Percentiles rank a stretch among this genome's conserved stretches.
These are phyloP conservation scores for Penicillium expansum DNA, from an alignment of 2,329 filamentous ascomycete species.

Conservation along the genomic window DNA sequence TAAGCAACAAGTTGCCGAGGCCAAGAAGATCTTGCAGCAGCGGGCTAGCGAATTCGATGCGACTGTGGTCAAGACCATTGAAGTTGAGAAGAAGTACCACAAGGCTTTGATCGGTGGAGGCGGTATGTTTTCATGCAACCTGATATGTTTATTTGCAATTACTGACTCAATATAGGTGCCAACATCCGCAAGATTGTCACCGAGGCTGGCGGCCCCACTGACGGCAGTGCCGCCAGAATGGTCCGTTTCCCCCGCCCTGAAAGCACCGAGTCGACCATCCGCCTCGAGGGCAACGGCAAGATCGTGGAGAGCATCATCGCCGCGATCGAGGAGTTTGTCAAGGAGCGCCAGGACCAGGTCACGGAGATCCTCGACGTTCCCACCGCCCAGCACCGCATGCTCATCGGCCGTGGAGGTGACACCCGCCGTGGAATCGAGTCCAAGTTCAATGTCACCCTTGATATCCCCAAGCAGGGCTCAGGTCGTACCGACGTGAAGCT, in stretches of 20 bases:
- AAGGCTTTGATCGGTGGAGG: constrained; percentile 78
- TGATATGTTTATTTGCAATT: constrained; percentile 5
- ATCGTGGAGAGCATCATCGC: constrained; percentile 87
- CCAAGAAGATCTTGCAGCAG: constrained; percentile 85
- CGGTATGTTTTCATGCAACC: constrained; percentile 58
- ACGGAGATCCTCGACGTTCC: constrained; percentile 78
- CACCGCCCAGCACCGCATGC: constrained; percentile 80
- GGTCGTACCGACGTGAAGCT: constrained; percentile 83
- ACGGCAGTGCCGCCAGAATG: constrained; percentile 79
- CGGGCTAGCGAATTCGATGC: constrained; percentile 85
- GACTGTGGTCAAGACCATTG: constrained; percentile 77
- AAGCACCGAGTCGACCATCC: constrained; percentile 76
- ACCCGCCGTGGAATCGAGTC: constrained; percentile 80
- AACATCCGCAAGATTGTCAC: constrained; percentile 84
- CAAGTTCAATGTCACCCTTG: constrained; percentile 80
- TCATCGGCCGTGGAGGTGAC: constrained; percentile 91
- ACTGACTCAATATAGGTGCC: constrained; percentile 60
- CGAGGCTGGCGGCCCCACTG: constrained; percentile 83
- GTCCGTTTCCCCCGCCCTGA: constrained; percentile 94
- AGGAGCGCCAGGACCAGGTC: constrained; percentile 79
- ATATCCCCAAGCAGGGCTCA: constrained; percentile 86
- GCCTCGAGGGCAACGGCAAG: constrained; percentile 77
- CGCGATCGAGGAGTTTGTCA: constrained; percentile 76
- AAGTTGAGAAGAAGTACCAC: constrained; percentile 94
- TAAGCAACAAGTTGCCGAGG: constrained; percentile 83